A percentile compares a stretch with the other conserved stretches of the same genome.
These are phyloP conservation scores for Ganoderma meredithae DNA, from an alignment of 1,284 basidiomycete species.

Conservation along the genomic window DNA sequence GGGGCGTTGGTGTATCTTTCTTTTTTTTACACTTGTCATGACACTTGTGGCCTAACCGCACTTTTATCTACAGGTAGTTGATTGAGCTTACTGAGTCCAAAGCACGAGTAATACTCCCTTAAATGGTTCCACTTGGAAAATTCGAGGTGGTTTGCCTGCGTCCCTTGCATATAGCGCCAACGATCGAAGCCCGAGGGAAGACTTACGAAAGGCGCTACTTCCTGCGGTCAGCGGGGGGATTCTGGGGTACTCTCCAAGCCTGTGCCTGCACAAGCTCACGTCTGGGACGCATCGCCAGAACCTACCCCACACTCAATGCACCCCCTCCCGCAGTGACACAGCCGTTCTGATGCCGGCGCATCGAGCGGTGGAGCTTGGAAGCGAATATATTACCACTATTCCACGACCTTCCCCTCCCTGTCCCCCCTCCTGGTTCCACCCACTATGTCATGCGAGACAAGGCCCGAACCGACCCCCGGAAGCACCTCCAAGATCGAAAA, in stretches of 20 bases:
- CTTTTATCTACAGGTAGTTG: background rate
- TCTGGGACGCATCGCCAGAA: background rate
- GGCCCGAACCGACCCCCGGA: background rate
- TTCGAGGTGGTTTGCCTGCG: background rate
- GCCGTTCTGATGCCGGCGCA: background rate
- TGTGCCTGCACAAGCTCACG: background rate
- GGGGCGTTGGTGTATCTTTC: background rate
- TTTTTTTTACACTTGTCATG: background rate
- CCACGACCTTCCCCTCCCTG: background rate
- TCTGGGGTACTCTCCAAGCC: background rate
- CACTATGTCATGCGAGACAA: conserved; percentile 1
- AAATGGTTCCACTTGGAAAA: background rate
- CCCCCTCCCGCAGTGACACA: background rate
- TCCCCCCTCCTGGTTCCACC: background rate
- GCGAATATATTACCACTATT: background rate
- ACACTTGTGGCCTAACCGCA: background rate
- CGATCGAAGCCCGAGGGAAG: background rate
- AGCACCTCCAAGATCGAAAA: conserved; percentile 3
- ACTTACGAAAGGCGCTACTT: background rate
- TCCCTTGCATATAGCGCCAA: background rate
- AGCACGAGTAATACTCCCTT: background rate
- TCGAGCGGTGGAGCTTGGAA: background rate
- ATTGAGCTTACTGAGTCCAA: background rate
- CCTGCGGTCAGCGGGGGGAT: background rate
- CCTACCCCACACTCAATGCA: background rate